These are phyloP conservation scores for Coemansia sp. DNA, from an alignment of 192 early-diverging fungal species.

Conservation along the genomic window DNA sequence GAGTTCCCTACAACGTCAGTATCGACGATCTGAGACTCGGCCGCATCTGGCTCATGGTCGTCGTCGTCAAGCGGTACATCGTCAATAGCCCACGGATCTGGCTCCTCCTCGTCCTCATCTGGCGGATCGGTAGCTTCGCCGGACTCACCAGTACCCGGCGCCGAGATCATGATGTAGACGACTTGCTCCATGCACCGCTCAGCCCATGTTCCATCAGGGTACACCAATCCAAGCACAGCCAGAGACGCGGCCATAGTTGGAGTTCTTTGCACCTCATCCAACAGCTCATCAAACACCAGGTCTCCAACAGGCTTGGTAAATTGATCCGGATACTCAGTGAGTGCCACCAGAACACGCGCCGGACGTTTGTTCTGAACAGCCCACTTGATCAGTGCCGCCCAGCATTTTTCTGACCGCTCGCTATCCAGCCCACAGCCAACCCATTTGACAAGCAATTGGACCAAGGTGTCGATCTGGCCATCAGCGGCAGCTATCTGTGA, in stretches of 20 bases:
- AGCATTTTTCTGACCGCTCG: neutral
- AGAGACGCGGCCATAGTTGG: conserved; percentile 17
- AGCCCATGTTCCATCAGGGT: conserved; percentile 25
- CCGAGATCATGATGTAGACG: conserved; percentile 10
- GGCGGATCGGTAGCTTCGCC: neutral
- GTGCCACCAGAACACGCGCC: conserved; percentile 4
- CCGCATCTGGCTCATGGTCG: conserved; percentile 5
- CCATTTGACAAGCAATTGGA: conserved; percentile 20
- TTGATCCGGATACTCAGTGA: neutral
- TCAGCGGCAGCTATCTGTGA: neutral
- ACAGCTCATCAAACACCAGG: conserved; percentile 8
- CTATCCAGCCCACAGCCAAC: neutral
- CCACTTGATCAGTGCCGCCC: conserved; percentile 19
- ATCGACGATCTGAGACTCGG: neutral
- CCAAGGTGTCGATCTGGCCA: conserved; percentile 13
- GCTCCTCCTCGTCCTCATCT: conserved; percentile 4
- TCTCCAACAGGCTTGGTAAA: conserved; percentile 3
- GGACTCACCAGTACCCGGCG: neutral
- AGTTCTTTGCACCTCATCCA: neutral
- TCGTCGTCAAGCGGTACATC: conserved; percentile 22
- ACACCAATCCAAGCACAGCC: conserved; percentile 23
- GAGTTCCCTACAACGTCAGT: neutral
- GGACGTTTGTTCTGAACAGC: conserved; percentile 7
- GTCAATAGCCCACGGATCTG: conserved; percentile 34
- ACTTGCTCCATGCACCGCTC: conserved; percentile 33